These are phyloP conservation scores for Hyphodiscus sp. DNA, from an alignment of 2,329 filamentous ascomycete species.

Conservation along the genomic window DNA sequence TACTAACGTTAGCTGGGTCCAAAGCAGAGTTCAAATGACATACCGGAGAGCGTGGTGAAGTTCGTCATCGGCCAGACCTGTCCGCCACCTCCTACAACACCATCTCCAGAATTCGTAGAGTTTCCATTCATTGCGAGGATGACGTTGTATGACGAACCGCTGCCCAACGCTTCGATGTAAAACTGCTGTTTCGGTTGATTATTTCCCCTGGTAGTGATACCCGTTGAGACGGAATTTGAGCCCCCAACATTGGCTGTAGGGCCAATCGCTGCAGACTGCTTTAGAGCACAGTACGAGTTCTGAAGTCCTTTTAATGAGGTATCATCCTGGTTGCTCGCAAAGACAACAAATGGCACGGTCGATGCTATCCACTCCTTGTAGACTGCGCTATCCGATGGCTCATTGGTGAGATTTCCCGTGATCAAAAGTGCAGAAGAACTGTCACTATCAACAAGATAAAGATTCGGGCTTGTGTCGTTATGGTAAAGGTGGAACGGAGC, in stretches of 20 bases:
- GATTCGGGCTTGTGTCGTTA: constrained; percentile 35
- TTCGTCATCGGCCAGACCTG: constrained; percentile 63
- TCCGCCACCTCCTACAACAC: constrained; percentile 64
- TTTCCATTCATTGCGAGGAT: constrained; percentile 60
- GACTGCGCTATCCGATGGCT: constrained; percentile 38
- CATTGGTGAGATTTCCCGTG: constrained; percentile 63
- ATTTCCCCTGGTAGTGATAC: constrained; percentile 65
- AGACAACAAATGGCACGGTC: constrained; percentile 67
- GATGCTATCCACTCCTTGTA: constrained; percentile 49
- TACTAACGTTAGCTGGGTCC: constrained; percentile 25
- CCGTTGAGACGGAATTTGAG: constrained; percentile 43
- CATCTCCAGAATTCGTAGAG: constrained; percentile 45
- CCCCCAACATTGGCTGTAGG: constrained; percentile 45
- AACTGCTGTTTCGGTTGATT: constrained; percentile 81
- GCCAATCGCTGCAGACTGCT: constrained; percentile 56
- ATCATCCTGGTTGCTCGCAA: constrained; percentile 59
- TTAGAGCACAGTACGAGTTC: constrained; percentile 77
- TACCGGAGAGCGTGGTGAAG: constrained; percentile 77
- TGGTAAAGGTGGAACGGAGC: constrained; percentile 63
- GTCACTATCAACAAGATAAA: constrained; percentile 83
- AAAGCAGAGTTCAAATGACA: constrained; percentile 21
- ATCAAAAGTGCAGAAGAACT: constrained; percentile 70
- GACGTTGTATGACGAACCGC: constrained; percentile 64
- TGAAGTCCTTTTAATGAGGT: constrained; percentile 60
- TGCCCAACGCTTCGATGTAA: constrained; percentile 69